Conservation (phyloP, 331 rosid genomes). For the Stylosanthes scabra region DNA sequence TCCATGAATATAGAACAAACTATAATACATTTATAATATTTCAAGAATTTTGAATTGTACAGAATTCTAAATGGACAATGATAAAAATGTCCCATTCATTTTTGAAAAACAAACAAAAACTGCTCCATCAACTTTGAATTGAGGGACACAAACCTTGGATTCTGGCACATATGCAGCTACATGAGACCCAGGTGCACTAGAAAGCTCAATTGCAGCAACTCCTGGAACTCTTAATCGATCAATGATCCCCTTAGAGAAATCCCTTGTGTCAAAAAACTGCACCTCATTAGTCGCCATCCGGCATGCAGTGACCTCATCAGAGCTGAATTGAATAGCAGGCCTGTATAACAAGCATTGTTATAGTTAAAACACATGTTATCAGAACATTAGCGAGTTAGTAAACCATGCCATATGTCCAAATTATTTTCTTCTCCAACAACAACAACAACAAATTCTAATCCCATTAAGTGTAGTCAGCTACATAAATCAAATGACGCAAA, state of each 20-base stretch:
- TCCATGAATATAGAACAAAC: conserved; percentile 1
- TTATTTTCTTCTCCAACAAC: neutral
- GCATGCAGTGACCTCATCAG: conserved; percentile 79
- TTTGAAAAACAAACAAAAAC: neutral
- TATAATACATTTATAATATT: neutral
- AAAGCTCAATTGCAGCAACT: conserved; percentile 79
- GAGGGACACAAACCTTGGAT: conserved; percentile 65
- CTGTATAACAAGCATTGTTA: conserved; percentile 44
- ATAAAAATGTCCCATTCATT: conserved; percentile 26
- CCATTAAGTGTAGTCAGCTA: no score
- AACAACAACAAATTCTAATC: no score
- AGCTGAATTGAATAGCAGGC: conserved; percentile 86
- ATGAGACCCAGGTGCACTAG: conserved; percentile 78
- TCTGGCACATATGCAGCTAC: conserved; percentile 92
- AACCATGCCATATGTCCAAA: conserved; percentile 7
- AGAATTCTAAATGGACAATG: conserved; percentile 23
- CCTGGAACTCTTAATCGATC: conserved; percentile 75
- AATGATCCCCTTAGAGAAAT: conserved; percentile 75
- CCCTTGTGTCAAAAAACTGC: conserved; percentile 74
- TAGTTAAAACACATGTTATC: conserved; percentile 4
- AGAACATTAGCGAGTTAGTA: conserved; percentile 4
- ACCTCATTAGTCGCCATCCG: conserved; percentile 87
- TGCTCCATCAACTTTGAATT: neutral
- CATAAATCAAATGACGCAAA: no score
- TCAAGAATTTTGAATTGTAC: conserved; percentile 25